Conservation (phyloP, 805 yeast species). For the Saccharomyces eubayanus region DNA sequence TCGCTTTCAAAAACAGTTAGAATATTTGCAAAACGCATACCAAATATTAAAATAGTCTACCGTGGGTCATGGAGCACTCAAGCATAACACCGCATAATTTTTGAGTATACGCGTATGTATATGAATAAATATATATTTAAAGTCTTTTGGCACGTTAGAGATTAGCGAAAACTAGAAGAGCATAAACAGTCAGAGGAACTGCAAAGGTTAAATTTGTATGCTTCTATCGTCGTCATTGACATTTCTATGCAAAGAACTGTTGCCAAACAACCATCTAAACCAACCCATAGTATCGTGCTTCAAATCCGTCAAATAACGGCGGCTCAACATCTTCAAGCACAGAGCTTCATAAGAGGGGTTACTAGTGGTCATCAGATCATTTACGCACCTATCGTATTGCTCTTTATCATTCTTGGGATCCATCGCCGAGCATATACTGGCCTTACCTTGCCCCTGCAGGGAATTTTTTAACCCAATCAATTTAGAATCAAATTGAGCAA, state of each 20-base stretch:
- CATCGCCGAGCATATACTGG: constrained; percentile 4
- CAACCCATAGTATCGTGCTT: constrained; percentile 11
- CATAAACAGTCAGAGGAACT: neutral
- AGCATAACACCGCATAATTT: neutral
- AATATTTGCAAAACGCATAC: neutral
- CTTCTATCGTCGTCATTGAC: neutral
- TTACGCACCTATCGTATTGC: constrained; percentile 9
- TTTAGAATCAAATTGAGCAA: constrained; percentile 36
- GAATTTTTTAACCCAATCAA: constrained; percentile 12
- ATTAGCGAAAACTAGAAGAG: neutral
- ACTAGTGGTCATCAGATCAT: constrained; percentile 7
- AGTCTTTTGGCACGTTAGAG: neutral
- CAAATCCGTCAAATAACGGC: constrained; percentile 6
- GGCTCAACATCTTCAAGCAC: constrained; percentile 10
- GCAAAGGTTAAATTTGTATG: neutral
- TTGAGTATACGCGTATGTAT: neutral
- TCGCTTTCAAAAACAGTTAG: neutral
- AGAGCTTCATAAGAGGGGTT: constrained; percentile 11
- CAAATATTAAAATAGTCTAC: neutral
- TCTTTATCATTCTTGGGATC: constrained; percentile 10
- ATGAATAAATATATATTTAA: neutral
- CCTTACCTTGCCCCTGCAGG: constrained; percentile 12
- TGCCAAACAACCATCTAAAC: constrained; percentile 13
- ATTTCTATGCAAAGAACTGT: constrained; percentile 2
- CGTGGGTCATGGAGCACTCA: neutral